These are phyloP conservation scores for Taiozyma sp. DNA, from an alignment of 1,139 yeast species.

Conservation along the genomic window DNA sequence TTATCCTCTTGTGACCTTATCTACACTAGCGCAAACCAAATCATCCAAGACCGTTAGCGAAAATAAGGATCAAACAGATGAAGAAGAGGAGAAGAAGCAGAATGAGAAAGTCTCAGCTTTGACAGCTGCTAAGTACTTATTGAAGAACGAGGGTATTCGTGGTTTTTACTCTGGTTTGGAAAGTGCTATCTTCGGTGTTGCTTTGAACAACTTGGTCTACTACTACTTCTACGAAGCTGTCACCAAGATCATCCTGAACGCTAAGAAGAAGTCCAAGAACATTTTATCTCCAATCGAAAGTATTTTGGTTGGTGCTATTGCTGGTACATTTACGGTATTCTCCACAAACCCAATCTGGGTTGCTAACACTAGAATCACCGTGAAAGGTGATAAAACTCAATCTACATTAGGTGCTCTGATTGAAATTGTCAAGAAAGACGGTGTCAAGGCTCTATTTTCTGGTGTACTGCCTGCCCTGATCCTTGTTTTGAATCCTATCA, in stretches of 20 bases:
- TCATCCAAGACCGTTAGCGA: slow-evolving; percentile 36
- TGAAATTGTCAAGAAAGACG: slow-evolving; percentile 68
- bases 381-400: slow-evolving; percentile 34
- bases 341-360: slow-evolving; percentile 97
- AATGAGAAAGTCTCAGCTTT: slow-evolving; percentile 17
- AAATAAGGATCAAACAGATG: slow-evolving; percentile 20
- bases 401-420: slow-evolving; percentile 49
- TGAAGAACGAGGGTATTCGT: slow-evolving; percentile 57
- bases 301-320: slow-evolving; percentile 76
- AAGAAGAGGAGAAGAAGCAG: slow-evolving; percentile 4
- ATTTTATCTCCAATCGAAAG: slow-evolving; percentile 61
- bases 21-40: slow-evolving; percentile 80
- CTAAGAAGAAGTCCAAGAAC: slow-evolving; percentile 20
- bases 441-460: slow-evolving; percentile 67
- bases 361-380: slow-evolving; percentile 85
- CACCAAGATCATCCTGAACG: slow-evolving; percentile 47
- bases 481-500: slow-evolving; percentile 81
- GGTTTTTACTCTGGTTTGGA: slow-evolving; percentile 86
- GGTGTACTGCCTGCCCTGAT: slow-evolving; percentile 87
- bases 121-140: slow-evolving; percentile 38
- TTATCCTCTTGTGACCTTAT: slow-evolving; percentile 78
- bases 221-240: slow-evolving; percentile 85
- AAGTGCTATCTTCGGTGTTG: slow-evolving; percentile 82
- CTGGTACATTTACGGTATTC: slow-evolving; percentile 83
- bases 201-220: slow-evolving; percentile 82